These are phyloP conservation scores for Penicillium cosmopolitanum DNA, from an alignment of 495 filamentous ascomycete species.

Conservation along the genomic window DNA sequence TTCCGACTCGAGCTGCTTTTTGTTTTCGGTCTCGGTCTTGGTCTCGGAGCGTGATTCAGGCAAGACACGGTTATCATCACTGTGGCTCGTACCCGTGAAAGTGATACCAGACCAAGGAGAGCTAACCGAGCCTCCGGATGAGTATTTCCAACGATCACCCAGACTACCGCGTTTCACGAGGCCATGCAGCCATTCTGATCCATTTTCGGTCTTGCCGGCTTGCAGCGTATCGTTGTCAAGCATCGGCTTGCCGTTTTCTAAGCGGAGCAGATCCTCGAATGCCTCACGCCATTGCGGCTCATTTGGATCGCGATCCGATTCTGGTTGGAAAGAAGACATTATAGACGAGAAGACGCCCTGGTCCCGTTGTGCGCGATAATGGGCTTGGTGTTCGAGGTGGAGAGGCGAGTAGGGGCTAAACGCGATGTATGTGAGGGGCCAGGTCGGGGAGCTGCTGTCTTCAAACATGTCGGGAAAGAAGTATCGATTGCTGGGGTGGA, in stretches of 20 bases:
- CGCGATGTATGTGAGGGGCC: constrained; percentile 46
- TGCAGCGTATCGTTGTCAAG: constrained; percentile 34
- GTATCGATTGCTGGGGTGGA: constrained; percentile 31
- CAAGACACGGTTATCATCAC: constrained; percentile 12
- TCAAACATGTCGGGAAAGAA: constrained; percentile 37
- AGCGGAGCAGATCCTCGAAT: constrained; percentile 57
- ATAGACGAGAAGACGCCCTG: constrained; percentile 42
- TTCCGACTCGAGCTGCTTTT: constrained; percentile 12
- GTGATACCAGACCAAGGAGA: constrained; percentile 35
- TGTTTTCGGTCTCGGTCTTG: background rate
- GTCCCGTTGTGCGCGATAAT: constrained; percentile 29
- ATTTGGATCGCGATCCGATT: constrained; percentile 32
- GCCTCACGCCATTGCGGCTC: constrained; percentile 56
- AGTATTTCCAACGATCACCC: constrained; percentile 41
- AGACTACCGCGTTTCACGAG: constrained; percentile 45
- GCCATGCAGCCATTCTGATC: constrained; percentile 41
- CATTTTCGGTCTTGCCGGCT: constrained; percentile 29
- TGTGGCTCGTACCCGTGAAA: constrained; percentile 13
- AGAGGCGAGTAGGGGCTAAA: constrained; percentile 58
- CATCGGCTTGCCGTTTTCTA: constrained; percentile 53
- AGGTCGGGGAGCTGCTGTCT: constrained; percentile 34
- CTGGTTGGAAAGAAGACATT: constrained; percentile 36
- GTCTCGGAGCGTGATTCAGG: background rate
- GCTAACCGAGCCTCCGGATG: constrained; percentile 18
- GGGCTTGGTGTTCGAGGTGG: constrained; percentile 46